These are phyloP conservation scores for Trichoderma asperellum DNA, from an alignment of 2,329 filamentous ascomycete genomes.

Conservation along the genomic window DNA sequence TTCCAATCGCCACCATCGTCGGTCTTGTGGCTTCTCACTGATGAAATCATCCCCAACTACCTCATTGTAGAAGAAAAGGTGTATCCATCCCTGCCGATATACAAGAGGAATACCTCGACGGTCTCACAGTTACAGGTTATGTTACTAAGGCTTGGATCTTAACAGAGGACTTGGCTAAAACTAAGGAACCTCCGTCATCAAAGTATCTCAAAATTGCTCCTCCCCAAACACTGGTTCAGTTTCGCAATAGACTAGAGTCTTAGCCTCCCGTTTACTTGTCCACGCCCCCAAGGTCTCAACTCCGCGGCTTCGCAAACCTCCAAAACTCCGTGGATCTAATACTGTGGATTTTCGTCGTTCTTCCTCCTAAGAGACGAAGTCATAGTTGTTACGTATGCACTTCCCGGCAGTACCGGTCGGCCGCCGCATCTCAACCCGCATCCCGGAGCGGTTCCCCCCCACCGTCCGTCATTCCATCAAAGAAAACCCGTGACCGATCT, in stretches of 20 bases:
- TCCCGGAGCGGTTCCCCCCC: not conserved
- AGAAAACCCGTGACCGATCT: not conserved
- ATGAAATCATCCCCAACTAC: not conserved
- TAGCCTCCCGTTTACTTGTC: not conserved
- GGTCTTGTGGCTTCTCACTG: not conserved
- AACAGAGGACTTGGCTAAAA: not conserved
- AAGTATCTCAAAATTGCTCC: not conserved
- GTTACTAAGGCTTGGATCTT: not conserved
- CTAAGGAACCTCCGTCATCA: not conserved
- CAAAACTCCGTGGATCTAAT: not conserved
- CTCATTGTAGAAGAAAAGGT: not conserved
- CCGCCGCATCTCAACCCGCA: not conserved
- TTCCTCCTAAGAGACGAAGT: not conserved
- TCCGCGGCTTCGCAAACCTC: not conserved
- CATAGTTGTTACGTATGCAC: not conserved
- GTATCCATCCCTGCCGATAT: not conserved
- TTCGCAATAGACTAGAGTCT: not conserved
- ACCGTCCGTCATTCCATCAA: not conserved
- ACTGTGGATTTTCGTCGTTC: not conserved
- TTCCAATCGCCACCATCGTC: not conserved
- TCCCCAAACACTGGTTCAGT: not conserved
- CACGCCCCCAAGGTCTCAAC: not conserved
- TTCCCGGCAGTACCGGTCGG: slow-evolving; percentile 19
- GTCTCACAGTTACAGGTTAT: not conserved
- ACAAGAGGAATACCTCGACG: not conserved